phyloP scores from a whole-genome alignment of 768 basidiomycete species.

The Fomitopsis pulvina region DNA sequence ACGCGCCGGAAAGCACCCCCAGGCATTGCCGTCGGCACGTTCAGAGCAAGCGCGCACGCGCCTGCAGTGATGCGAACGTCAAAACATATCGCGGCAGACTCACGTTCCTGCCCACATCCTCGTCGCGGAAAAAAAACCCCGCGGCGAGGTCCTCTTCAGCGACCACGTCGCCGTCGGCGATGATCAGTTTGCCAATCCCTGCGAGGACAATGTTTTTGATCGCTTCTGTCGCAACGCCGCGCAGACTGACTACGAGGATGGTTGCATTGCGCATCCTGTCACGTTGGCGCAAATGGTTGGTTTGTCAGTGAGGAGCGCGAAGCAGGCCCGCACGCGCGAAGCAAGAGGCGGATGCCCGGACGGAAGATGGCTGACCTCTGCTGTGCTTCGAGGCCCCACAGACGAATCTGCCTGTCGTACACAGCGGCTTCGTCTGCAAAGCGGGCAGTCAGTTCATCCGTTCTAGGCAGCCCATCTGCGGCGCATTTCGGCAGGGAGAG shows the following conservation, averaged over 20 bases:
- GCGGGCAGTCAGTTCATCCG: too few species aligned
- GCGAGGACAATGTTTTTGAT: slow-evolving; percentile 98
- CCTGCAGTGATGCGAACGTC: too few species aligned
- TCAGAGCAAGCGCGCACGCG: too few species aligned
- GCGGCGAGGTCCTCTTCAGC: slow-evolving; percentile 82
- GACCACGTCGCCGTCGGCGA: slow-evolving; percentile 76
- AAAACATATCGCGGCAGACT: slow-evolving; percentile 4
- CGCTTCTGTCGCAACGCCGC: slow-evolving; percentile 84
- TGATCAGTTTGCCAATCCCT: slow-evolving; percentile 84
- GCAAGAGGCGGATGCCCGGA: slow-evolving; percentile 3
- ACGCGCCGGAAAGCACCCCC: too few species aligned
- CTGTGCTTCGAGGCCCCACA: slow-evolving; percentile 98
- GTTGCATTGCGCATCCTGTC: slow-evolving; percentile 90
- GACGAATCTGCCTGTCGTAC: slow-evolving; percentile 93
- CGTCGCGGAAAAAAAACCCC: slow-evolving; percentile 91
- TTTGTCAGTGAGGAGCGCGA: too few species aligned
- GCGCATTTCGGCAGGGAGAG: too few species aligned
- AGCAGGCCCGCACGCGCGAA: background rate
- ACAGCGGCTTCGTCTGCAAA: slow-evolving; percentile 63
- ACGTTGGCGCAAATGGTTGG: background rate
- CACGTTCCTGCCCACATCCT: slow-evolving; percentile 88
- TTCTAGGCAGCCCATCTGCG: too few species aligned
- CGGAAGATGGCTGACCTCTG: slow-evolving; percentile 56
- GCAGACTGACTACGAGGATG: slow-evolving; percentile 72
- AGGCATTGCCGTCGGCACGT: too few species aligned